Base-by-base conservation (phyloP, 1,139 yeast genomes). In the Blastobotrys apis region DNA sequence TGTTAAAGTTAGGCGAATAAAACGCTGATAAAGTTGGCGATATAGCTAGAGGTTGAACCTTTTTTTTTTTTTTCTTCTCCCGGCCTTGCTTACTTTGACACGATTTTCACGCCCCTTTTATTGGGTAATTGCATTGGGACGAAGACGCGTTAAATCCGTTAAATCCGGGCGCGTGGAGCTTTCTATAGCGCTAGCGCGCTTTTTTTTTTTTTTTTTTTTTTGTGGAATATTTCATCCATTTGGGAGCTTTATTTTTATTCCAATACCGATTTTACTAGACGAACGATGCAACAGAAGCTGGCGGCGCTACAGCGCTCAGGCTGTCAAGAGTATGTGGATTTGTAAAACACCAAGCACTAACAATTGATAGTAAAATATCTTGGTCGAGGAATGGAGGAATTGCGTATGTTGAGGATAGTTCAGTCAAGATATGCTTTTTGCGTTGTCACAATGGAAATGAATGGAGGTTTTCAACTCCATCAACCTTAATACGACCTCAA, bases 361-460 rank as follows among this genome's bases (percentile, higher is more conserved):
- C 33, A 13, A 5, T 8, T 17, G 15, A n/a, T 37, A 63, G 67
- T 40, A 63, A 58, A 37, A 71, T 83, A 26, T 74, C 87, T 16
- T 84, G 94, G 94, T 81, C 88, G 16, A 73, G 77, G 50, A 80
- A 79, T 56, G 94, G 94, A 15, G 78, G 81, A 55, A 72, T 84
- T 20, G 92, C 90, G 1, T 82, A 78, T 53, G 66, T 77, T 3
- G 69, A 47, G 27, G 64, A 59, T 41, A 61, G 45, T 41, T 53
- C 53, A 60, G 66, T 83, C 33, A 65, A 68, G 43, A 65, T 83
- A 49, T 77, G 88, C 1, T 78, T 80, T 59, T 61, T 84, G 43
- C 84, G 78, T 52, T 78, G 84, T 52, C 60, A 74, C 13, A 78
- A 81, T 55, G 92, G 90, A 0, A 68, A 69, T 31, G 58, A 69